Base-by-base conservation (phyloP, 495 filamentous ascomycete species). In the Neurospora sp. region DNA sequence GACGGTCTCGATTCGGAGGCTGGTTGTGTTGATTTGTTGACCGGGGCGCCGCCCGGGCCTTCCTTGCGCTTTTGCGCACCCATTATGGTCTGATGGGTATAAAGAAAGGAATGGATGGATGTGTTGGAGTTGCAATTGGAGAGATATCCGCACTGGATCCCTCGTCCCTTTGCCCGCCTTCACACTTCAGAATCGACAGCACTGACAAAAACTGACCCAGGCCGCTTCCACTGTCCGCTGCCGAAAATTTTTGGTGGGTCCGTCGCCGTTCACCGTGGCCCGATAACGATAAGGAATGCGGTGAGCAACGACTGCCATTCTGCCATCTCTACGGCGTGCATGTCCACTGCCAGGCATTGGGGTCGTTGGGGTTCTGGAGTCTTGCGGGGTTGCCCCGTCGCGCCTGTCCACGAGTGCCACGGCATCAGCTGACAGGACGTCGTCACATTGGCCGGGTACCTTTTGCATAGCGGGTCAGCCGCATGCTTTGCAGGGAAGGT, bases 1-100 rank as follows among this genome's bases (percentile, higher is more conserved):
- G 83, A 81, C 2, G 82, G 82, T 70, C 81, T 75, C 41, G 79
- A 72, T 39, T 83, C 82, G 73, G 75, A 68, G 10, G 77, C 72
- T 45, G 77, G 45, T 39, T 78, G 77, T 18, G 80, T 70, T 39
- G 82, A 73, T 75, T 85, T 85, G 38, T 81, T 70, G 70, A 80
- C 72, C 4, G 80, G 77, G 69, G 82, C 71, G 73, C 79, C 83
- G 16, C 75, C 82, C 4, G 84, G 84, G 73, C 80, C 80, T 76
- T 85, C 82, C 75, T 86, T 86, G 39, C 84, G 80, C 72, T 86
- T 86, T 40, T 85, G 77, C 9, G 83, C 78, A 70, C 82, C 80
- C 84, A 86, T 86, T 8, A 8, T 79, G 39, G 8, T 35, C 0
- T 16, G 22, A 65, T 65, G 53, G 53, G 53, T 65, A 65, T 65